These are phyloP conservation scores for Onygenales sp. DNA, from an alignment of 2,329 filamentous ascomycete species.

Conservation along the genomic window DNA sequence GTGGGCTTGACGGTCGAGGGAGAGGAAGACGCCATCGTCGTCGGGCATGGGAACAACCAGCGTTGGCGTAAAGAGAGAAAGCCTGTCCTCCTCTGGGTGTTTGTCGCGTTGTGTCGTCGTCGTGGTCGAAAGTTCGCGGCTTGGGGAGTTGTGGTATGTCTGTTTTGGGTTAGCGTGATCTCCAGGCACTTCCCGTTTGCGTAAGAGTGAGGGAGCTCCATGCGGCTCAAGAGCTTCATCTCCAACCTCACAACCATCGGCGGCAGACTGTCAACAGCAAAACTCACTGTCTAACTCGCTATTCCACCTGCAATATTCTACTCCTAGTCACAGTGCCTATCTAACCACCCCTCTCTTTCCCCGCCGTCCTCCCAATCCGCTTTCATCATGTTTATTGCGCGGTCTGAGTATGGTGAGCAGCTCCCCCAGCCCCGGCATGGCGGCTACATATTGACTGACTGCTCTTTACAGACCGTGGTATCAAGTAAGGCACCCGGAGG, in stretches of 20 bases:
- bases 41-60: constrained; percentile 11
- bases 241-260: neutral
- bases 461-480: constrained; percentile 68
- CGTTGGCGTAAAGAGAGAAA: neutral
- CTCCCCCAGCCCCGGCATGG: neutral
- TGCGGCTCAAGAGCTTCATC: too few relatives aligned
- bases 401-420: constrained; percentile 94
- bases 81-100: neutral
- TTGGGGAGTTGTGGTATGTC: constrained; percentile 1
- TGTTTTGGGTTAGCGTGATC: constrained; percentile 16
- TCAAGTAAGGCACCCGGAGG: constrained; percentile 60
- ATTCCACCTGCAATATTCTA: neutral
- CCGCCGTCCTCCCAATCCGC: constrained; percentile 28
- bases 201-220: constrained; percentile 3
- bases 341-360: constrained; percentile 1
- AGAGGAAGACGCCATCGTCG: constrained; percentile 14
- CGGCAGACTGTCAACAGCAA: neutral
- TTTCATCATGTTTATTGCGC: constrained; percentile 93
- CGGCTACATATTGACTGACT: constrained; percentile 27
- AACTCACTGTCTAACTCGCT: neutral
- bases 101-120: neutral
- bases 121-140: neutral
- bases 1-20: constrained; percentile 22
- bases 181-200: constrained; percentile 12
- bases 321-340: neutral